These are phyloP conservation scores for Saccharomyces hybrid DNA, from an alignment of 1,139 yeast species.

Conservation along the genomic window DNA sequence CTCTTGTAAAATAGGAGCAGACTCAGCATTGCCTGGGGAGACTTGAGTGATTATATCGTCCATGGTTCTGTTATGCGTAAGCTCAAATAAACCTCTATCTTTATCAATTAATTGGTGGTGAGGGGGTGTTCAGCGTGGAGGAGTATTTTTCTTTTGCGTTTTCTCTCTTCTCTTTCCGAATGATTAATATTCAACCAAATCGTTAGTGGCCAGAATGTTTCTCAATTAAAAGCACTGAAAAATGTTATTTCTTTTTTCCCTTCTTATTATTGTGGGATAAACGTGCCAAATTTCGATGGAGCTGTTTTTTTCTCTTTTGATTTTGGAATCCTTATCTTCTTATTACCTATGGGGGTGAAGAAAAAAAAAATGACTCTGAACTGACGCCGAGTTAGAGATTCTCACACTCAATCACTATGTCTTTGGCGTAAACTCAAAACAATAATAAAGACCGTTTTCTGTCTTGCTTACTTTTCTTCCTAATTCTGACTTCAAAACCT, in stretches of 20 bases:
- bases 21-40: slow-evolving; percentile 35
- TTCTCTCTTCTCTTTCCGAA: not conserved
- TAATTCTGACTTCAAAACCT: not conserved
- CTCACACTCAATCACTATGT: not conserved
- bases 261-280: not conserved
- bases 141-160: not conserved
- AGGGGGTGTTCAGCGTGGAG: not conserved
- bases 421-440: not conserved
- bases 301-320: not conserved
- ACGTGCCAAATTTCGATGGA: not conserved
- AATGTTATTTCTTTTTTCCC: not conserved
- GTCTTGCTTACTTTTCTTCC: not conserved
- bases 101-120: not conserved
- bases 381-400: not conserved
- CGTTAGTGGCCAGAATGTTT: not conserved
- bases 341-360: not conserved
- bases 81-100: not conserved
- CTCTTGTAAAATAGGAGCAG: not conserved
- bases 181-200: not conserved
- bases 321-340: not conserved
- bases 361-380: not conserved
- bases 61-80: slow-evolving; percentile 10
- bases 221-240: not conserved
- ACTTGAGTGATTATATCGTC: slow-evolving; percentile 58
- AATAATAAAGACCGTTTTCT: not conserved